phyloP scores from a whole-genome alignment of 495 filamentous ascomycete genomes.

The Podospora tetraspora region DNA sequence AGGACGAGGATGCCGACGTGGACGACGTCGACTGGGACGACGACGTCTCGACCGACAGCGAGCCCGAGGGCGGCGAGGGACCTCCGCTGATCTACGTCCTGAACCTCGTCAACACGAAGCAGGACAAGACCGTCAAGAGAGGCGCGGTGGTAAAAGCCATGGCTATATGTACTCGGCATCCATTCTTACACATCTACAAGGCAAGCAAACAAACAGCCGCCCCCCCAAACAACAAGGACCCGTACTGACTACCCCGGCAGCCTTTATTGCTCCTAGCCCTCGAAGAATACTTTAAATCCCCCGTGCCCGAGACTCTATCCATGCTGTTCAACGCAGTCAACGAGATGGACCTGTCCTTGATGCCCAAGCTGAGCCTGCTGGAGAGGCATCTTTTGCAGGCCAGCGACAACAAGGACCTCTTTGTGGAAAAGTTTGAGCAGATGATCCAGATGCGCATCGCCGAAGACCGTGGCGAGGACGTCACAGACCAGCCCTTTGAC shows the following conservation, averaged over 20 bases:
- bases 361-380: slow-evolving; percentile 78
- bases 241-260: slow-evolving; percentile 42
- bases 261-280: slow-evolving; percentile 90
- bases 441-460: slow-evolving; percentile 70
- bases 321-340: slow-evolving; percentile 90
- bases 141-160: slow-evolving; percentile 96
- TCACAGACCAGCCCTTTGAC: slow-evolving; percentile 40
- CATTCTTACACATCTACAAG: slow-evolving; percentile 99
- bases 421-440: slow-evolving; percentile 93
- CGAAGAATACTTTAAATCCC: slow-evolving; percentile 95
- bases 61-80: slow-evolving; percentile 63
- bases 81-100: slow-evolving; percentile 97
- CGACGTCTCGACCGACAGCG: slow-evolving; percentile 49
- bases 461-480: slow-evolving; percentile 42
- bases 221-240: background rate
- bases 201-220: slow-evolving; percentile 34
- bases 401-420: slow-evolving; percentile 91
- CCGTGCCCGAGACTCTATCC: slow-evolving; percentile 82
- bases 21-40: slow-evolving; percentile 54
- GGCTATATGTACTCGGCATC: slow-evolving; percentile 98
- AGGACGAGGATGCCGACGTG: slow-evolving; percentile 40
- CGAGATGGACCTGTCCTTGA: slow-evolving; percentile 89
- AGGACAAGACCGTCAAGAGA: slow-evolving; percentile 84
- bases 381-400: slow-evolving; percentile 83
- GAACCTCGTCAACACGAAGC: slow-evolving; percentile 96